Evolutionary conservation across 768 basidiomycete species (phyloP).

Genomic region (Gloeostereum incarnatum): DNA sequence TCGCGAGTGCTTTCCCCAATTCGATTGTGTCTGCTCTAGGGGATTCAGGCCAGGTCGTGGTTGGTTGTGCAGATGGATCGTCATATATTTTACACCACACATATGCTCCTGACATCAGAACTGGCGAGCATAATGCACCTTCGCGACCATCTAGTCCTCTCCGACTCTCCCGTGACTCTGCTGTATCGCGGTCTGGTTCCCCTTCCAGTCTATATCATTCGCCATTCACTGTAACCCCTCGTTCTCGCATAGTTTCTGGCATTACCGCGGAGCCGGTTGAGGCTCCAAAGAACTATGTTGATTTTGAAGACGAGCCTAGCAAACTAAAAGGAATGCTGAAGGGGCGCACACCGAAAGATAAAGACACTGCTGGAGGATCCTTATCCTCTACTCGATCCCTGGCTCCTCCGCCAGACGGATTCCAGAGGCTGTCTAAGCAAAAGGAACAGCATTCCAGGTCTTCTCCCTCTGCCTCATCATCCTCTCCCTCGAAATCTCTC

Average conservation of each 20-base stretch:
- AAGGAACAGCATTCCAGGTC: conserved; percentile 31
- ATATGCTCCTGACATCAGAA: too few species aligned
- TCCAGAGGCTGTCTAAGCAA: too few species aligned
- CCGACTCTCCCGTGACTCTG: background rate
- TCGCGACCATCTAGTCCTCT: too few species aligned
- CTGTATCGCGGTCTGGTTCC: conserved; percentile 24
- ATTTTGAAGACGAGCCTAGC: conserved; percentile 75
- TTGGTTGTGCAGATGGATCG: too few species aligned
- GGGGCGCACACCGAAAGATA: conserved; percentile 35
- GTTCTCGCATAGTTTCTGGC: conserved; percentile 62
- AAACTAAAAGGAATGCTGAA: conserved; percentile 69
- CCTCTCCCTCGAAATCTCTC: conserved; percentile 27
- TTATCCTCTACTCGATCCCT: too few species aligned
- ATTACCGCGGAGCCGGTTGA: conserved; percentile 63
- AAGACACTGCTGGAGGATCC: too few species aligned
- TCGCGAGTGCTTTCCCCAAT: too few species aligned
- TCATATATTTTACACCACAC: too few species aligned
- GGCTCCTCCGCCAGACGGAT: too few species aligned
- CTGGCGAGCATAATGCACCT: too few species aligned
- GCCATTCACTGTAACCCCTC: conserved; percentile 45
- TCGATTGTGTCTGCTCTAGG: too few species aligned
- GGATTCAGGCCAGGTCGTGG: too few species aligned
- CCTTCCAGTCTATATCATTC: conserved; percentile 32
- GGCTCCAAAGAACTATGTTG: conserved; percentile 71
- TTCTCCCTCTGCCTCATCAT: conserved; percentile 35